phyloP scores from a whole-genome alignment of 345 rosid species.

The Isatis tinctoria region DNA sequence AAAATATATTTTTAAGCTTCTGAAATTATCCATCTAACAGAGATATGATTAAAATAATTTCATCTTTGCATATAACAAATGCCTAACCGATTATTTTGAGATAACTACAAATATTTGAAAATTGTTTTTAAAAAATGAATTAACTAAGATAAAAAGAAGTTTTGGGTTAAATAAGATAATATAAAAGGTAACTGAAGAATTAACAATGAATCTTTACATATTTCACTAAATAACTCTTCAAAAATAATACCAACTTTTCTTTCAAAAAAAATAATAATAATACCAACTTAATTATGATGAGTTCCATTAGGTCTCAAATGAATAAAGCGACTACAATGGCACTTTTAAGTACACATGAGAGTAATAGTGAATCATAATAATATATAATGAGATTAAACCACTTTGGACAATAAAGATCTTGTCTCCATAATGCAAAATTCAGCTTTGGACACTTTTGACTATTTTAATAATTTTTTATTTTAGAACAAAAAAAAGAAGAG shows the following conservation, averaged over 20 bases:
- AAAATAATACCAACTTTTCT: not conserved
- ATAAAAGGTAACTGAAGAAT: not conserved
- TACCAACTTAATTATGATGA: constrained; percentile 22
- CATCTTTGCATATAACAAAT: not conserved
- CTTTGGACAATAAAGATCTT: constrained; percentile 4
- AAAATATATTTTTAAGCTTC: too few relatives aligned
- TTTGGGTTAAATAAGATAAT: not conserved
- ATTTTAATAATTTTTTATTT: not conserved
- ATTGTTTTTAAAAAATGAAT: not conserved
- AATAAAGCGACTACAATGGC: constrained; percentile 18
- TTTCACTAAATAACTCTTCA: not conserved
- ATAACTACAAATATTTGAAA: not conserved
- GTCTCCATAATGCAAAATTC: constrained; percentile 34
- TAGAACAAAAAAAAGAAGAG: not conserved
- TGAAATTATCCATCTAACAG: too few relatives aligned
- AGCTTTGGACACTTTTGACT: constrained; percentile 33
- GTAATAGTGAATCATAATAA: constrained; percentile 7
- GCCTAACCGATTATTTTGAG: not conserved
- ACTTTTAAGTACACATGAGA: constrained; percentile 26
- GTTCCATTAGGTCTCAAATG: constrained; percentile 15
- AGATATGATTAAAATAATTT: not conserved
- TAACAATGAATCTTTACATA: not conserved
- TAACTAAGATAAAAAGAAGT: not conserved
- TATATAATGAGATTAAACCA: too few relatives aligned
- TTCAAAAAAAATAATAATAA: too few relatives aligned